Evolutionary conservation across 2,329 filamentous ascomycete species (phyloP).

Genomic region (Pyrenochaeta sp.): DNA sequence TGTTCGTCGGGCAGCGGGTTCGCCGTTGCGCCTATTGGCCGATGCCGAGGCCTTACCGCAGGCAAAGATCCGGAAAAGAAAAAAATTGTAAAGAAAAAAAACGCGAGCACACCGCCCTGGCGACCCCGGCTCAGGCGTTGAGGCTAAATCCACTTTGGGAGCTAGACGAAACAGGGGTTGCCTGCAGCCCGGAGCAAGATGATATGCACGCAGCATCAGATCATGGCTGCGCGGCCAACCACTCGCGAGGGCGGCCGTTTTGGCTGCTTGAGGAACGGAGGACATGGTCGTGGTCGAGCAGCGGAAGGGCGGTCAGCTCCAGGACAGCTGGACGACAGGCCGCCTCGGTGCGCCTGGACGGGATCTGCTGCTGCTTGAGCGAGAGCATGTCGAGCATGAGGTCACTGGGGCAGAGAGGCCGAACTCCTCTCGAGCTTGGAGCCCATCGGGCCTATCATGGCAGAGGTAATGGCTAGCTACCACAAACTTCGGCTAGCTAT

Average conservation of each 20-base stretch:
- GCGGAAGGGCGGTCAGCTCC: slow-evolving; percentile 40
- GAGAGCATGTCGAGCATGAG: slow-evolving; percentile 20
- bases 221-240: slow-evolving; percentile 28
- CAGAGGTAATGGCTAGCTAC: too few relatives aligned
- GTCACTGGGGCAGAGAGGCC: slow-evolving; percentile 19
- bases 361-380: slow-evolving; percentile 15
- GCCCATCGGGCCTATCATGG: too few relatives aligned
- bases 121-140: slow-evolving; percentile 30
- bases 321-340: slow-evolving; percentile 22
- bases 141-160: slow-evolving; percentile 39
- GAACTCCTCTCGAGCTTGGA: too few relatives aligned
- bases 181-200: slow-evolving; percentile 33
- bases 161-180: slow-evolving; percentile 35
- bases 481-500: too few relatives aligned
- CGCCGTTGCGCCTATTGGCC: background rate
- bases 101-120: slow-evolving; percentile 42
- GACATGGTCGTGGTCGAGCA: slow-evolving; percentile 9
- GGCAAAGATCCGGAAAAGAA: slow-evolving; percentile 22
- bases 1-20: too few relatives aligned
- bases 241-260: slow-evolving; percentile 25
- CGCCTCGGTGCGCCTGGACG: slow-evolving; percentile 22
- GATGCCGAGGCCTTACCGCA: slow-evolving; percentile 25
- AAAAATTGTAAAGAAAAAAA: slow-evolving; percentile 26
- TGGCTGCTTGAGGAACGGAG: slow-evolving; percentile 20
- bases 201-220: slow-evolving; percentile 46